These are phyloP conservation scores for Westerdykella ornata DNA, from an alignment of 2,329 filamentous ascomycete species.

Conservation along the genomic window DNA sequence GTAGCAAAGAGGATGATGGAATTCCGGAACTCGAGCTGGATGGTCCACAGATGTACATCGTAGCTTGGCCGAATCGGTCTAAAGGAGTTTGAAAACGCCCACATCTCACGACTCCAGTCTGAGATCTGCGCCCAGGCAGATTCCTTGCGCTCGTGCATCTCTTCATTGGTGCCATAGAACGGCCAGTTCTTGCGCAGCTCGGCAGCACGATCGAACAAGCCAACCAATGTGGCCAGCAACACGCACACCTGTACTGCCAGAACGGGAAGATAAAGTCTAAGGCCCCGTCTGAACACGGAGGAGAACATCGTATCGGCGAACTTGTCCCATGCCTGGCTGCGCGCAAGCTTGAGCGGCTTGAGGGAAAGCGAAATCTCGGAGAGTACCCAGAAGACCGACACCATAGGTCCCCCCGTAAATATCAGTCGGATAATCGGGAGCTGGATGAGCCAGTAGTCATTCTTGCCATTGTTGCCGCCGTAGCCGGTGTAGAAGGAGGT, in stretches of 20 bases:
- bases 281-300: slow-evolving; percentile 42
- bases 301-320: slow-evolving; percentile 41
- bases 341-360: slow-evolving; percentile 39
- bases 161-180: slow-evolving; percentile 14
- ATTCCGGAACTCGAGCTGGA: slow-evolving; percentile 20
- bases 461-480: slow-evolving; percentile 44
- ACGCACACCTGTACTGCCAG: slow-evolving; percentile 46
- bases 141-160: slow-evolving; percentile 8
- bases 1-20: slow-evolving; percentile 19
- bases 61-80: slow-evolving; percentile 9
- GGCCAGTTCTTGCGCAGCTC: slow-evolving; percentile 12
- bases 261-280: slow-evolving; percentile 44
- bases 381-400: slow-evolving; percentile 44
- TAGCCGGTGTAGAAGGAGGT: slow-evolving; percentile 43
- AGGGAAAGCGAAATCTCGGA: slow-evolving; percentile 44
- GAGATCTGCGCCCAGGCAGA: slow-evolving; percentile 8
- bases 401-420: slow-evolving; percentile 54
- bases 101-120: slow-evolving; percentile 14
- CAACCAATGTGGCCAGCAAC: slow-evolving; percentile 10
- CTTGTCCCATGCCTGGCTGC: slow-evolving; percentile 31
- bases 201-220: slow-evolving; percentile 12
- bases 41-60: slow-evolving; percentile 25
- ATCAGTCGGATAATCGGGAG: slow-evolving; percentile 53
- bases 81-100: slow-evolving; percentile 15
- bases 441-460: slow-evolving; percentile 38